phyloP scores from a whole-genome alignment of 1,284 basidiomycete species.

The Takashimella koratensis region DNA sequence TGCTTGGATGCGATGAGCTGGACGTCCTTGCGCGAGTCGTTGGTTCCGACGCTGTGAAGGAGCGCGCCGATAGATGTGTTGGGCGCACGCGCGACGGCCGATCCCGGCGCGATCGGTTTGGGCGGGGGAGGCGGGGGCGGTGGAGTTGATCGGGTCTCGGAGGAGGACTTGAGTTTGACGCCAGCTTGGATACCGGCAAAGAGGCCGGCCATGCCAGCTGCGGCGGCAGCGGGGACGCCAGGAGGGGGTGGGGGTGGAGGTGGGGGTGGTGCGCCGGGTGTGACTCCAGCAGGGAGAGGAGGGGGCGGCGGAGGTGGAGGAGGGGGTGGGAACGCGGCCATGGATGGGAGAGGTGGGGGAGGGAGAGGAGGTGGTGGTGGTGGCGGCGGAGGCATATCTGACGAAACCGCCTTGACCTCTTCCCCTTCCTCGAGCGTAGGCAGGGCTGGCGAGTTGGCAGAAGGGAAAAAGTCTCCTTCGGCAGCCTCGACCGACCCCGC shows the following conservation, averaged over 20 bases:
- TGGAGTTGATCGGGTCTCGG: slow-evolving; percentile 1
- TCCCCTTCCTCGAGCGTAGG: slow-evolving; percentile 49
- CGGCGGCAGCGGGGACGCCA: slow-evolving; percentile 2
- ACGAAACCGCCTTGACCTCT: slow-evolving; percentile 26
- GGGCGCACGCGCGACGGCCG: slow-evolving; percentile 32
- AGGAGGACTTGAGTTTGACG: slow-evolving; percentile 32
- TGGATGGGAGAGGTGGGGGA: slow-evolving; percentile 10
- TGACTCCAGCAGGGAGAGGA: slow-evolving; percentile 9
- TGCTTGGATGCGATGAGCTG: slow-evolving; percentile 77
- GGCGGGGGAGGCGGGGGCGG: slow-evolving; percentile 10
- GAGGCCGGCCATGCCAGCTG: slow-evolving; percentile 37
- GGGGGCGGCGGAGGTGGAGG: slow-evolving; percentile 35
- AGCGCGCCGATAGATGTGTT: slow-evolving; percentile 36
- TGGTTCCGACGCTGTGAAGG: slow-evolving; percentile 27
- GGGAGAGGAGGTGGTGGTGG: slow-evolving; percentile 1
- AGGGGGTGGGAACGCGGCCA: slow-evolving; percentile 7
- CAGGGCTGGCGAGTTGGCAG: slow-evolving; percentile 17
- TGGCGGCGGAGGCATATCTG: slow-evolving; percentile 7
- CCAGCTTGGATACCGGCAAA: slow-evolving; percentile 45
- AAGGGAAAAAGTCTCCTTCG: slow-evolving; percentile 12
- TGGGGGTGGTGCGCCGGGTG: slow-evolving; percentile 28
- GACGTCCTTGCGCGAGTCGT: slow-evolving; percentile 71
- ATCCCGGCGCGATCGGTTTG: slow-evolving; percentile 6
- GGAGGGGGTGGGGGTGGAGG: slow-evolving; percentile 45
- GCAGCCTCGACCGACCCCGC: slow-evolving; percentile 11